phyloP scores from a whole-genome alignment of 441 rosid species.

The Sinapis alba region DNA sequence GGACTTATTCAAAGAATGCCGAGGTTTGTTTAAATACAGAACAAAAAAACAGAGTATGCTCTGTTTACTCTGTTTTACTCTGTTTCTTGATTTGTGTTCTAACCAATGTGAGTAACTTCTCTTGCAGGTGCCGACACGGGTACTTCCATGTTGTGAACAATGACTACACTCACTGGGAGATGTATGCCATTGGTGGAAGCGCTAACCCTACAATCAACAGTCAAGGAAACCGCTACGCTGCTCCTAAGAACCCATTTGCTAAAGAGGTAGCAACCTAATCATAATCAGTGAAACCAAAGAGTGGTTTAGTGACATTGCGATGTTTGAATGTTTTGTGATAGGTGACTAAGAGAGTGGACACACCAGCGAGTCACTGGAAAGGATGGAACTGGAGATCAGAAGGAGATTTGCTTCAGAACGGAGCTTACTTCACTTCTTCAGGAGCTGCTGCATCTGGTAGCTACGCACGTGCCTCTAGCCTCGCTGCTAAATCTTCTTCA shows the following conservation, averaged over 20 bases:
- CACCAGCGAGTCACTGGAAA: slow-evolving; percentile 59
- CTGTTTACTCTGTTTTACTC: slow-evolving; percentile 8
- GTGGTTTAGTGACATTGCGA: neutral
- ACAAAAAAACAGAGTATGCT: slow-evolving; percentile 9
- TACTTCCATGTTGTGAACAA: slow-evolving; percentile 98
- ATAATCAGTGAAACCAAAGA: neutral
- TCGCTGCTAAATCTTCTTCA: slow-evolving; percentile 87
- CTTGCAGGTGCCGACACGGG: slow-evolving; percentile 88
- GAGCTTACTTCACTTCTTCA: slow-evolving; percentile 91
- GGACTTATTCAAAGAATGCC: slow-evolving; percentile 99
- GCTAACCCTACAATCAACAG: slow-evolving; percentile 94
- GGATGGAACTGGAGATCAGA: slow-evolving; percentile 96
- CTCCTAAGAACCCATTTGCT: slow-evolving; percentile 74
- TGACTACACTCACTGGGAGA: slow-evolving; percentile 99
- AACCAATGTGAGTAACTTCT: neutral
- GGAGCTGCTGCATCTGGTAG: slow-evolving; percentile 87
- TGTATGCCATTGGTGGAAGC: slow-evolving; percentile 99
- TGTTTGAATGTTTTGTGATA: slow-evolving; percentile 31
- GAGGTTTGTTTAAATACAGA: slow-evolving; percentile 48
- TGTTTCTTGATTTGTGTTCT: slow-evolving; percentile 1
- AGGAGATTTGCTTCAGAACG: slow-evolving; percentile 84
- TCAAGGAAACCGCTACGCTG: slow-evolving; percentile 91
- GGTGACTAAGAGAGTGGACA: slow-evolving; percentile 95
- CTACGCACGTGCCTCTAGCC: slow-evolving; percentile 93
- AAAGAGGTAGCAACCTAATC: slow-evolving; percentile 57